Base-by-base conservation (phyloP, 306 rosid species). In the Spatholobus suberectus region DNA sequence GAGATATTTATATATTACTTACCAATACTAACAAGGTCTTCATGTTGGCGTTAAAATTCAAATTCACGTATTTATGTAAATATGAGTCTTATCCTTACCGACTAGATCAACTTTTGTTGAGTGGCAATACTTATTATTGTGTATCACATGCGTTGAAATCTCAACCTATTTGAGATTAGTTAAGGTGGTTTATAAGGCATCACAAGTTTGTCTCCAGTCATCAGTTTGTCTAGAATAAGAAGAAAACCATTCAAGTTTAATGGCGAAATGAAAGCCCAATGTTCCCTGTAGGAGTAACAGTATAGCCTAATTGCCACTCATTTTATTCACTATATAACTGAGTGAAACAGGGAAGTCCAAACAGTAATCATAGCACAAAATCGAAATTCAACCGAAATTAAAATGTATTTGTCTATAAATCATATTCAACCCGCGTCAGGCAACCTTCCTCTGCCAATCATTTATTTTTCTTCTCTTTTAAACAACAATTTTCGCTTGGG, bases 131-230 rank as follows among this genome's bases (percentile, higher is more conserved):
- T 77, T 63, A 46, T 46, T 46, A 63, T 77, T n/a, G n/a, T n/a
- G n/a, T n/a, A n/a, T n/a, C n/a, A n/a, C n/a, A n/a, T 63, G 51
- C 63, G 23, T 46, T 35, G 23, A 5, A 62, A n/a, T 47, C 79
- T 55, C 71, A 15, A 61, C 61, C 63, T n/a, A n/a, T n/a, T n/a
- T n/a, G n/a, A n/a, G n/a, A n/a, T 18, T 29, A 29, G 57, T 72
- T 61, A 34, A 81, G 74, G 43, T 72, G 29, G 54, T 15, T 15
- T 73, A 73, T 49, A 61, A 35, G 75, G 41, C 78, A 71, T 63
- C 44, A 65, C 71, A 65, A 75, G 59, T 52, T 51, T 82, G 80
- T 82, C 70, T 65, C 47, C 52, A 12, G 23, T 47, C 49, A 81
- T 72, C 55, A 72, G 34, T 21, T 34, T 38, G 4, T 34, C 29